phyloP scores from a whole-genome alignment of 2,329 filamentous ascomycete species.

The Botrytis elliptica region DNA sequence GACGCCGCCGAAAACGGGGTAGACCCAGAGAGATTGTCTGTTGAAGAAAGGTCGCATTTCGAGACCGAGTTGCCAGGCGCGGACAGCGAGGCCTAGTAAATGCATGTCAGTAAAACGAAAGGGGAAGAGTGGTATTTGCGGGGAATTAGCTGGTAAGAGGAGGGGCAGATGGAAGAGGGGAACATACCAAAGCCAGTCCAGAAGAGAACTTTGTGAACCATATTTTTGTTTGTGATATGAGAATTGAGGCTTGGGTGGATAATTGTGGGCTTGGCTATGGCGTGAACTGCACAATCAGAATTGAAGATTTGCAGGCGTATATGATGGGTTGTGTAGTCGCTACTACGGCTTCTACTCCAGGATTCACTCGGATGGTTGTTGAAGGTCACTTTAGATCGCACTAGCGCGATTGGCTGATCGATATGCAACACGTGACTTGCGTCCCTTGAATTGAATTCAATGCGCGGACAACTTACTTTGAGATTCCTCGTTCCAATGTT shows the following conservation, averaged over 20 bases:
- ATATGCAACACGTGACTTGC: not conserved
- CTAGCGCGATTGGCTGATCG: conserved; percentile 2
- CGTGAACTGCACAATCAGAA: not conserved
- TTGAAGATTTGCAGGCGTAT: not conserved
- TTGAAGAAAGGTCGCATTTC: conserved; percentile 96
- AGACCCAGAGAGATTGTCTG: conserved; percentile 80
- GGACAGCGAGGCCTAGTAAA: conserved; percentile 82
- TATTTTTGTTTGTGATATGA: conserved; percentile 25
- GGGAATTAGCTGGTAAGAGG: conserved; percentile 12
- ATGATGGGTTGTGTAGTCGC: conserved; percentile 1
- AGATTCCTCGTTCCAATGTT: not conserved
- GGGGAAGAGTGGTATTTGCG: conserved; percentile 5
- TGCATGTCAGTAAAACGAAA: not conserved
- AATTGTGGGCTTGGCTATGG: not conserved
- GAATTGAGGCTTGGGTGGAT: not conserved
- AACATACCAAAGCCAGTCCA: conserved; percentile 87
- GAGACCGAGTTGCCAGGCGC: conserved; percentile 95
- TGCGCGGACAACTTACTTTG: not conserved
- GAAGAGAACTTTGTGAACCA: conserved; percentile 64
- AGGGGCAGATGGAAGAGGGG: conserved; percentile 26
- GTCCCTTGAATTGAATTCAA: not conserved
- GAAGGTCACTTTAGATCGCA: conserved; percentile 10
- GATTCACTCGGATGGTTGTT: conserved; percentile 7
- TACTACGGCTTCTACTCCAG: conserved; percentile 5
- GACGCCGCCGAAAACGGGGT: conserved; percentile 81